Evolutionary conservation across 345 rosid genomes (phyloP), one percentile per base, ranked within the genome.

Genomic region (Boechera retrofracta): DNA sequence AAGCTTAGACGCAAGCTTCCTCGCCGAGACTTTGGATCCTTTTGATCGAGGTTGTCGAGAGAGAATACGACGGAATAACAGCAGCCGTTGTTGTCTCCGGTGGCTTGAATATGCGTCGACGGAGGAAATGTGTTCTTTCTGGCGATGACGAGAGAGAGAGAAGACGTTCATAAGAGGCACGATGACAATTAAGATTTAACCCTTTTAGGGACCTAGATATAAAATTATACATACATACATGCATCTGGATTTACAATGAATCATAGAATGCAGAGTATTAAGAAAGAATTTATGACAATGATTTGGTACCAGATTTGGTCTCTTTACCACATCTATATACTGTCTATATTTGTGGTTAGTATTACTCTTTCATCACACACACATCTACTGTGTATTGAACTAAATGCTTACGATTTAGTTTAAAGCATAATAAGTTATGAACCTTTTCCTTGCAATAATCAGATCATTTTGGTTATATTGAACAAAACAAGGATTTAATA

Each of bases 1-100:
- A 54, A 89, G 79, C 35, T 85, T 94, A 18, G 96, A 90, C 1
- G 88, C 96, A 36, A 91, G 89, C 86, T 86, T 94, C 88, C 97
- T 85, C 31, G 90, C 89, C 26, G 93, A 91, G 10, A 84, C 85
- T 5, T 64, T 13, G 39, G 26, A 65, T 59, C 26, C 58, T 60
- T 61, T 41, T 41, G 44, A 52, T 39, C 10, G 32, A 62, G 10
- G 16, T 49, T 53, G 59, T 10, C 10, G 61, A 49, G 28, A 53
- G 53, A 31, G 24, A 18, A 6, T 60, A 38, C 16, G 16, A 24
- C 28, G 48, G 52, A 10, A 54, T n/a, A 55, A 55, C 15, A 3
- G 12, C 6, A 51, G 16, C 16, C 16, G 72, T 48, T 67, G 33
- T 38, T 42, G 33, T 29, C 35, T 59, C 42, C 10, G 38, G 71